Conservation (phyloP, 441 rosid genomes). For the Eruca vesicaria region DNA sequence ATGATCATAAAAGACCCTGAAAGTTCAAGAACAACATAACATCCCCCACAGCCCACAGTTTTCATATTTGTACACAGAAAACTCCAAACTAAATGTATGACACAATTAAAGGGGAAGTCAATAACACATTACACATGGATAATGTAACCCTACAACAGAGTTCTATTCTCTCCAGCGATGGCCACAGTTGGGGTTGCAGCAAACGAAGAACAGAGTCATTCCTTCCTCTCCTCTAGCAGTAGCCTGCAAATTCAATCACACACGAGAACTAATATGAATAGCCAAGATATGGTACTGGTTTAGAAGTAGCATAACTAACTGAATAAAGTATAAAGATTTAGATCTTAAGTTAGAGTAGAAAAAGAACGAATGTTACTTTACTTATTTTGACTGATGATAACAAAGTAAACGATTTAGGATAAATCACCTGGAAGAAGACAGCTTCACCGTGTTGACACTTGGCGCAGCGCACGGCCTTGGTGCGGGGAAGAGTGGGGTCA, state of each 20-base stretch:
- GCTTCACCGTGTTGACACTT: slow-evolving; percentile 80
- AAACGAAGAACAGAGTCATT: slow-evolving; percentile 89
- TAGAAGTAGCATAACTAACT: background rate
- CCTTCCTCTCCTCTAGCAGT: slow-evolving; percentile 95
- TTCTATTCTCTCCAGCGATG: slow-evolving; percentile 76
- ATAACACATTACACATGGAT: background rate
- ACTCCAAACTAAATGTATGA: background rate
- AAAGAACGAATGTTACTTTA: background rate
- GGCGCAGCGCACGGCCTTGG: slow-evolving; percentile 73
- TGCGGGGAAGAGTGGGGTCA: slow-evolving; percentile 96
- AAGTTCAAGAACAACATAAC: background rate
- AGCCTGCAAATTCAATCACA: slow-evolving; percentile 53
- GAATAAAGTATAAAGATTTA: no score
- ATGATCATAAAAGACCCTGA: slow-evolving; percentile 7
- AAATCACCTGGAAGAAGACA: slow-evolving; percentile 86
- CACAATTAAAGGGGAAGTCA: background rate
- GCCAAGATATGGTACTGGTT: background rate
- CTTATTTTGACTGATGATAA: background rate
- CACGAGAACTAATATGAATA: background rate
- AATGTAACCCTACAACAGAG: background rate
- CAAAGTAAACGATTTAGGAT: background rate
- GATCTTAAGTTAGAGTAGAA: background rate
- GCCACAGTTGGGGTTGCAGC: slow-evolving; percentile 84
- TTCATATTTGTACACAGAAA: slow-evolving; percentile 11
- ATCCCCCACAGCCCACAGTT: background rate